Percentiles rank a stretch among this genome's conserved stretches.
phyloP scores from a whole-genome alignment of 495 filamentous ascomycete species.

The Talaromyces nanjingensis region DNA sequence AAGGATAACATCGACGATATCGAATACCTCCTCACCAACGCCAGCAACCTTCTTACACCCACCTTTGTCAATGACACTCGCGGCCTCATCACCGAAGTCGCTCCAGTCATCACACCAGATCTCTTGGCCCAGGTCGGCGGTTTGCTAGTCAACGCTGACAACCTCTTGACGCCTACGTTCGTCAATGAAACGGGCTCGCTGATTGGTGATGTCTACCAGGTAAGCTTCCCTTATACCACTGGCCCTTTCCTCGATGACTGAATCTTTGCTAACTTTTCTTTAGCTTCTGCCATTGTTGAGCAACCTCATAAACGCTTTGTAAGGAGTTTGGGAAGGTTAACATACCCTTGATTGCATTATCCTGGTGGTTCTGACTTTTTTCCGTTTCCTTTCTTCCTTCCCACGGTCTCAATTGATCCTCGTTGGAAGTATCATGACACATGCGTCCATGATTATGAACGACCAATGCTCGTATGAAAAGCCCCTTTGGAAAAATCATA shows the following conservation, averaged over 20 bases:
- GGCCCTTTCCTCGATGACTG: background rate
- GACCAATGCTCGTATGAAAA: conserved; percentile 1
- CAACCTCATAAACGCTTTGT: conserved; percentile 7
- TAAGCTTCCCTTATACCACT: conserved; percentile 18
- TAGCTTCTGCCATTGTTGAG: conserved; percentile 24
- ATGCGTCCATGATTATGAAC: conserved; percentile 6
- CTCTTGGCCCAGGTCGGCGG: conserved; percentile 24
- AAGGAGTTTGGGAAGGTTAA: conserved; percentile 3
- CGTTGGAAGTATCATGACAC: background rate
- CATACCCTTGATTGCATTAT: conserved; percentile 1
- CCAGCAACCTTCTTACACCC: conserved; percentile 30
- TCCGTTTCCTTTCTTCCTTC: background rate
- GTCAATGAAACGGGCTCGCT: conserved; percentile 38
- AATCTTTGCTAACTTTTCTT: conserved; percentile 16
- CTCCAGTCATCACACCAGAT: conserved; percentile 30
- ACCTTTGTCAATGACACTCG: conserved; percentile 38
- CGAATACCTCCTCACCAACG: conserved; percentile 26
- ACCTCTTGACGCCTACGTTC: conserved; percentile 34
- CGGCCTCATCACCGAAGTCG: conserved; percentile 31
- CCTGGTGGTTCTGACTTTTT: background rate
- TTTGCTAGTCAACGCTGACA: conserved; percentile 30
- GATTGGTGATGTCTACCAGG: conserved; percentile 44
- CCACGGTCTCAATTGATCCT: background rate
- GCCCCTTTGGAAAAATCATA: background rate
- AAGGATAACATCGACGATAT: conserved; percentile 20